A percentile compares a stretch with the other conserved stretches of the same genome.
Conservation (phyloP, 1,284 basidiomycete species). For the Heimioporus retisporus region DNA sequence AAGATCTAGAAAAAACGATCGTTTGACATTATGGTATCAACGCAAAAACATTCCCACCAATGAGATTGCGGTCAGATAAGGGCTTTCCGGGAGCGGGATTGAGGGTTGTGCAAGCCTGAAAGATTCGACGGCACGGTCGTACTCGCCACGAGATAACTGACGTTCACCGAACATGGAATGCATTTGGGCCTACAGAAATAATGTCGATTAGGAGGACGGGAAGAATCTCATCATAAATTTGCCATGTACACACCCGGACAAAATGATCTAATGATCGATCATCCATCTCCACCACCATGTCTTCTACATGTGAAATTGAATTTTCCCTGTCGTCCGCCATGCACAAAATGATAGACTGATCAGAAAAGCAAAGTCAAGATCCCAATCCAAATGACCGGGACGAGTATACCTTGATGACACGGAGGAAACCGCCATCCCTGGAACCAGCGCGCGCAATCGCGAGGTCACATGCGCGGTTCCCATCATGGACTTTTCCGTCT, state of each 20-base stretch:
- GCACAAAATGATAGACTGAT: conserved; percentile 10
- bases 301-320: conserved; percentile 4
- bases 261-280: conserved; percentile 4
- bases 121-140: conserved; percentile 5
- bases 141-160: conserved; percentile 3
- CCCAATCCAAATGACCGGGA: not conserved
- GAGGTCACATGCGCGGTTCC: conserved; percentile 2
- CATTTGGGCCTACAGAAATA: conserved; percentile 2
- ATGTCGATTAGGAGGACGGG: not conserved
- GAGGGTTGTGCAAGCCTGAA: conserved; percentile 5
- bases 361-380: not conserved
- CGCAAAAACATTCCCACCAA: not conserved
- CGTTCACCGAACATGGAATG: conserved; percentile 6
- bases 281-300: not conserved
- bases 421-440: conserved; percentile 5
- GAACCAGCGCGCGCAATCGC: conserved; percentile 1
- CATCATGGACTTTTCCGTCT: conserved; percentile 1
- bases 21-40: not conserved
- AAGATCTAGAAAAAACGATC: conserved; percentile 8
- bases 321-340: conserved; percentile 5
- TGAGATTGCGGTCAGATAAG: conserved; percentile 9
- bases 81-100: not conserved
- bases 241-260: not conserved
- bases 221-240: not conserved
- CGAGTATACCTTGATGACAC: conserved; percentile 3